Base-by-base conservation (phyloP, 306 rosid species). In the Begonia loranthoides region DNA sequence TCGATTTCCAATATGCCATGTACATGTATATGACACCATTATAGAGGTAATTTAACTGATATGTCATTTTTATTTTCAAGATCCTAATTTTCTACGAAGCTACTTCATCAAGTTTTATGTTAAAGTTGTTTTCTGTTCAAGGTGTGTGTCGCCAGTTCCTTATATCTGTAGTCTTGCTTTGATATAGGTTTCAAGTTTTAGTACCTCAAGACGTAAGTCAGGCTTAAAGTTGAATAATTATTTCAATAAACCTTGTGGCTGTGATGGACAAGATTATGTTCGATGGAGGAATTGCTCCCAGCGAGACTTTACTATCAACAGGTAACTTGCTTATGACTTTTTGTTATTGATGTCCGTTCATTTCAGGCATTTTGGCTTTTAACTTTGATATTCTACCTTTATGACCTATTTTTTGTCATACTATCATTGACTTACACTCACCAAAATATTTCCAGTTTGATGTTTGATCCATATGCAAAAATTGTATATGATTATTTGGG, bases 1-100 rank as follows among this genome's bases (percentile, higher is more conserved):
- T 33, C 55, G 68, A 38, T 68, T 68, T 52, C 73, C 73, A 13
- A 68, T 68, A 44, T 68, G 73, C 48, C 73, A 68, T 62, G 73
- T 68, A 21, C 21, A 52, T 52, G 46, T 62, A 9, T 12, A 45
- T 15, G 56, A 62, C 46, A 56, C 68, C 48, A 21, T 58, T 62
- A 24, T 68, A 50, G 73, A 68, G 73, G 73, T 68, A 54, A 33
- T 52, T 51, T 24, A 15, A 55, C 56, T 56, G 12, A 55, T 44
- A 1, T 12, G 2, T 21, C n/a, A 57, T 17, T 49, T 39, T 45
- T 41, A 49, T 50, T 9, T 12, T 14, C n/a, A 48, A 13, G 9
- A 28, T 15, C 13, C 8, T 48, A 13, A 8, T 14, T 10, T 52
- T 12, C 21, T 33, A 14, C 15, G 41, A 58, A 15, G 52, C 7